These are phyloP conservation scores for Euphorbia schlechtendalii DNA, from an alignment of 441 rosid genomes.

Conservation along the genomic window DNA sequence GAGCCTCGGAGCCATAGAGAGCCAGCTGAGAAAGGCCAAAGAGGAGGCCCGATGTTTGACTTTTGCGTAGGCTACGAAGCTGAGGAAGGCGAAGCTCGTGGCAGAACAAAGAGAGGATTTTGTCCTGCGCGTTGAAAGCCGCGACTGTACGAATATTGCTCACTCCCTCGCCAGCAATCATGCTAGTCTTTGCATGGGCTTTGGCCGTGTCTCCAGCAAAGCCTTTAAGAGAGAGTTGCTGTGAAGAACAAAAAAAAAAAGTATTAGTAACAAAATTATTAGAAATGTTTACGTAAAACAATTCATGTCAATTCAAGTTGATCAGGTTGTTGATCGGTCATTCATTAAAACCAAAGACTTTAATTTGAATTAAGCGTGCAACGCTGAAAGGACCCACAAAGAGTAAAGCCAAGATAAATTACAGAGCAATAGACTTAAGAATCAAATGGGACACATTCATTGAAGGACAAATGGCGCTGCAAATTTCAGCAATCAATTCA, in stretches of 20 bases:
- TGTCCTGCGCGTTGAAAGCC: slow-evolving; percentile 91
- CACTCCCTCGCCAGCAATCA: slow-evolving; percentile 99
- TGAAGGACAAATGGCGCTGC: slow-evolving; percentile 16
- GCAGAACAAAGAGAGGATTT: slow-evolving; percentile 74
- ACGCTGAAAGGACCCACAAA: slow-evolving; percentile 6
- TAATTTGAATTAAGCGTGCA: no score
- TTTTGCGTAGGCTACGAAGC: slow-evolving; percentile 56
- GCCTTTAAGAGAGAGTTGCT: slow-evolving; percentile 97
- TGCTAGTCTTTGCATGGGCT: slow-evolving; percentile 98
- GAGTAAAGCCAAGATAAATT: slow-evolving; percentile 12
- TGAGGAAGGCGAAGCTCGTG: slow-evolving; percentile 77
- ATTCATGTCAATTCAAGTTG: no score
- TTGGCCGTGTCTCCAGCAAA: slow-evolving; percentile 99
- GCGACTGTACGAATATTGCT: slow-evolving; percentile 98
- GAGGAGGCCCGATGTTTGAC: slow-evolving; percentile 84
- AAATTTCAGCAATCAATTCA: slow-evolving; percentile 14
- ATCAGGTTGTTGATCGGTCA: no score
- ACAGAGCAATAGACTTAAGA: no score
- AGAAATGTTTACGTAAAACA: no score
- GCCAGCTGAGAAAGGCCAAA: slow-evolving; percentile 96
- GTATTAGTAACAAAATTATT: no score
- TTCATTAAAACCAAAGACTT: no score
- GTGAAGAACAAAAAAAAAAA: no score
- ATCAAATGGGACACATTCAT: not conserved
- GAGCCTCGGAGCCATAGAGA: slow-evolving; percentile 87